Percentiles rank a stretch among this genome's conserved stretches.
Conservation (phyloP, 2,329 filamentous ascomycete genomes). For the Pseudofabraea citricarpa region DNA sequence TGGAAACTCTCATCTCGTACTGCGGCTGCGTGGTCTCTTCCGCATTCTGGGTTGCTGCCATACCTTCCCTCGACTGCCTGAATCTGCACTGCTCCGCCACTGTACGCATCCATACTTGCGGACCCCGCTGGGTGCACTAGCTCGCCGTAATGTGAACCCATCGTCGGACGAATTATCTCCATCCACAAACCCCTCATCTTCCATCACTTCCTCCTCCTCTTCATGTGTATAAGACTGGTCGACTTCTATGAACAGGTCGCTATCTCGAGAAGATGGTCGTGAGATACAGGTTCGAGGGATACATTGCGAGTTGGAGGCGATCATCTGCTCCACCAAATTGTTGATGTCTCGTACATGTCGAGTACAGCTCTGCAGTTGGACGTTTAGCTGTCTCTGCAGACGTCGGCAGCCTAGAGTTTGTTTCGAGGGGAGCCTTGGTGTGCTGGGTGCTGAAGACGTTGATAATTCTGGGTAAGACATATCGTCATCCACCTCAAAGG, state of each 20-base stretch:
- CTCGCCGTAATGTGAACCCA: conserved; percentile 13
- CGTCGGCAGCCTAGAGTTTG: conserved; percentile 11
- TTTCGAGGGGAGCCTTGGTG: conserved; percentile 6
- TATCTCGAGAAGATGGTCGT: conserved; percentile 3
- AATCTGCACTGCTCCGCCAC: conserved; percentile 10
- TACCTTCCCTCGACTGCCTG: conserved; percentile 8
- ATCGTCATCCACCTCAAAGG: conserved; percentile 6
- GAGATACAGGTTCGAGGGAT: too few species aligned
- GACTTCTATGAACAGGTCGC: background rate
- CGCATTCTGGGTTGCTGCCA: conserved; percentile 14
- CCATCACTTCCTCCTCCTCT: conserved; percentile 3
- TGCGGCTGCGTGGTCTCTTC: too few species aligned
- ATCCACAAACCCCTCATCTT: conserved; percentile 21
- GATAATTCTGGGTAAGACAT: background rate
- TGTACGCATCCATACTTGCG: conserved; percentile 10
- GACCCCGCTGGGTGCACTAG: conserved; percentile 14
- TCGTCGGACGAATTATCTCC: conserved; percentile 3
- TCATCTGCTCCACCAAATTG: conserved; percentile 19
- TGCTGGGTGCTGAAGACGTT: conserved; percentile 6
- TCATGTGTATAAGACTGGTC: background rate
- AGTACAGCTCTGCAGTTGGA: conserved; percentile 15
- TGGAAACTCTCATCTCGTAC: too few species aligned
- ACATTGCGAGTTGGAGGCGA: conserved; percentile 18
- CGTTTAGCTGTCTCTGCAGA: conserved; percentile 19
- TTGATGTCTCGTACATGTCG: conserved; percentile 18